Evolutionary conservation across 2,329 filamentous ascomycete genomes (phyloP), one percentile per base, ranked within the genome.

Genomic region (Arthroderma sp.): DNA sequence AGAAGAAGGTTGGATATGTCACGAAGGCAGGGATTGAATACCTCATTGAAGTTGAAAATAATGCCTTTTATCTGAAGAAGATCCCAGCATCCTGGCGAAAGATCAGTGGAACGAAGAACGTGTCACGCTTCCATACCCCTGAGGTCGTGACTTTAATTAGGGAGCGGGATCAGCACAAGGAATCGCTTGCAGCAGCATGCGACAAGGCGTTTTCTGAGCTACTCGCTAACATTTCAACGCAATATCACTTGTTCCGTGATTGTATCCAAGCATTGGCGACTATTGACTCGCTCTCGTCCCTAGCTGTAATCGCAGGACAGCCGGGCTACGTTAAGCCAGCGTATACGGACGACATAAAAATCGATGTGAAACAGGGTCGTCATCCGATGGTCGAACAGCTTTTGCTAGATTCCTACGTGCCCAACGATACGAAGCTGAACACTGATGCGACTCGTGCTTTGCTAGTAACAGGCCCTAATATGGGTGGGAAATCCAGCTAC

Each of bases 401-500:
- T 7, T 75, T 96, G 4, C 74, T 89, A 3, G 78, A 84, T 53
- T 74, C 78, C 42, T 98, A 96, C 64, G 94, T 98, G 47, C 89
- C 91, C 39, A 98, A 98, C 64, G 78, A 83, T 56, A 83, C 86
- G 7, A 68, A 75, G 2, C 75, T 96, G 39, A 73, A 77, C n/a
- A 74, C 78, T 3, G 73, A 78, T 1, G 60, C 70, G 0, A 75
- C 78, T 0, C 74, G 84, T 4, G 86, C 86, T 2, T 77, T 95
- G 53, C 80, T 96, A 45, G 82, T 98, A 56, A 98, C 91, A 0
- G 91, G 91, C 0, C 91, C 91, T 29, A 98, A 98, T 68, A 98
- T 98, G 91, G 91, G 91, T 56, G 91, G 91, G 46, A 98, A 98
- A 61, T 94, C 86, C n/a, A 91, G 83, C 47, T 98, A 94, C 62